Conservation (phyloP, 345 rosid genomes). For the Murraya paniculata region DNA sequence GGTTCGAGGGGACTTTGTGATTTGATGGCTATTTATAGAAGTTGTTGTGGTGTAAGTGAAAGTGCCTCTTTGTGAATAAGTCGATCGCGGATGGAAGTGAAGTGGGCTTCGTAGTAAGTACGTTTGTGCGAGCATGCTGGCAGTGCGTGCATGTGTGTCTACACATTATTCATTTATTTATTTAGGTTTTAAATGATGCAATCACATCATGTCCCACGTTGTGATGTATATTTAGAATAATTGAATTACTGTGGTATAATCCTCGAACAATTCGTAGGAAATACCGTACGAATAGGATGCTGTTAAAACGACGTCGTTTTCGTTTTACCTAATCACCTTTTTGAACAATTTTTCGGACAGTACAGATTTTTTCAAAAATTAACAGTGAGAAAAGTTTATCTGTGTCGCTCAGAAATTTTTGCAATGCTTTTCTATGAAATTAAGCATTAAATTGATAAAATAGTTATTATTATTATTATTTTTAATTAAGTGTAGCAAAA, state of each 20-base stretch:
- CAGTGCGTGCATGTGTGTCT: neutral
- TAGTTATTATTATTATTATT: too few relatives aligned
- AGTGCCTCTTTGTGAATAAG: neutral
- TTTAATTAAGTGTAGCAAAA: too few relatives aligned
- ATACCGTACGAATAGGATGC: too few relatives aligned
- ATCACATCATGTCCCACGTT: neutral
- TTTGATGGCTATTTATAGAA: conserved; percentile 18
- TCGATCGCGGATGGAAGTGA: neutral
- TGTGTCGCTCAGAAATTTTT: too few relatives aligned
- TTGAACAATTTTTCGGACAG: too few relatives aligned
- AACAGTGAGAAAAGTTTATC: too few relatives aligned
- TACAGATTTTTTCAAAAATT: too few relatives aligned
- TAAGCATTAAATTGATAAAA: too few relatives aligned
- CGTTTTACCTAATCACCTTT: fast-evolving
- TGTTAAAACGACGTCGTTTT: too few relatives aligned
- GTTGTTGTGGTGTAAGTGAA: neutral
- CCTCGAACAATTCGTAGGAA: too few relatives aligned
- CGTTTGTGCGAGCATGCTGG: conserved; percentile 32
- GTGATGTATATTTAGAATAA: neutral
- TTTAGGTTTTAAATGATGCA: neutral
- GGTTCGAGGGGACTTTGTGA: neutral
- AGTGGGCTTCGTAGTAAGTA: conserved; percentile 49
- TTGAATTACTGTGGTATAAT: too few relatives aligned
- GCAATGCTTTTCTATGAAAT: too few relatives aligned
- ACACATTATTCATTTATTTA: neutral